Conservation (phyloP, 345 rosid species). For the Camelina hispida region DNA sequence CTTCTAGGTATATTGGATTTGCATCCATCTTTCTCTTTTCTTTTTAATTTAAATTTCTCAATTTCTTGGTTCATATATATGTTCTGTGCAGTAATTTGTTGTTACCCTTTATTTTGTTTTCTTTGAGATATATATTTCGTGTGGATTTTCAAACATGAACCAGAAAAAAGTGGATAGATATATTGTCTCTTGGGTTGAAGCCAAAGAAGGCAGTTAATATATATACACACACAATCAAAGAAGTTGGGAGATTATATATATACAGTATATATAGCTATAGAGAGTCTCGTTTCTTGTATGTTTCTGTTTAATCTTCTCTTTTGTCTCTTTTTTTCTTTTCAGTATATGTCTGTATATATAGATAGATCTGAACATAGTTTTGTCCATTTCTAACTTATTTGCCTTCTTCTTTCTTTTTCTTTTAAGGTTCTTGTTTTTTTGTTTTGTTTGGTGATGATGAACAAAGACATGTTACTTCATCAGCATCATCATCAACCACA, state of each 20-base stretch:
- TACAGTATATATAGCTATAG: background rate
- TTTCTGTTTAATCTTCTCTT: constrained; percentile 42
- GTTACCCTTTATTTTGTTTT: constrained; percentile 47
- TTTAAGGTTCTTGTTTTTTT: background rate
- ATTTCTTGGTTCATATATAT: constrained; percentile 27
- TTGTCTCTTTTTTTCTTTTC: constrained; percentile 28
- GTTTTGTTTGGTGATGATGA: constrained; percentile 38
- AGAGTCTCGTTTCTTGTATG: constrained; percentile 35
- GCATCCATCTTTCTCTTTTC: constrained; percentile 22
- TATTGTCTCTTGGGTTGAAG: constrained; percentile 80
- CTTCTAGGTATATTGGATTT: constrained; percentile 35
- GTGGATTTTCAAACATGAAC: constrained; percentile 45
- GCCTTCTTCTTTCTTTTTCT: constrained; percentile 19
- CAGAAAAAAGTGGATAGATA: constrained; percentile 45
- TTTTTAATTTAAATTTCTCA: constrained; percentile 23
- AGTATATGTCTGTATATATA: constrained; percentile 8
- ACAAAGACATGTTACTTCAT: constrained; percentile 60
- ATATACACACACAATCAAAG: constrained; percentile 30
- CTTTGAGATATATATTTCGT: constrained; percentile 36
- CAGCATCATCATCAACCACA: constrained; percentile 28
- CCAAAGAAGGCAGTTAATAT: constrained; percentile 59
- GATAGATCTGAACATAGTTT: constrained; percentile 37
- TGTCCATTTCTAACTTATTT: constrained; percentile 37
- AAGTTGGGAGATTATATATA: constrained; percentile 27
- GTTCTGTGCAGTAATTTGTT: constrained; percentile 51